phyloP scores from a whole-genome alignment of 2,329 filamentous ascomycete species.

The Zarea fungicola region DNA sequence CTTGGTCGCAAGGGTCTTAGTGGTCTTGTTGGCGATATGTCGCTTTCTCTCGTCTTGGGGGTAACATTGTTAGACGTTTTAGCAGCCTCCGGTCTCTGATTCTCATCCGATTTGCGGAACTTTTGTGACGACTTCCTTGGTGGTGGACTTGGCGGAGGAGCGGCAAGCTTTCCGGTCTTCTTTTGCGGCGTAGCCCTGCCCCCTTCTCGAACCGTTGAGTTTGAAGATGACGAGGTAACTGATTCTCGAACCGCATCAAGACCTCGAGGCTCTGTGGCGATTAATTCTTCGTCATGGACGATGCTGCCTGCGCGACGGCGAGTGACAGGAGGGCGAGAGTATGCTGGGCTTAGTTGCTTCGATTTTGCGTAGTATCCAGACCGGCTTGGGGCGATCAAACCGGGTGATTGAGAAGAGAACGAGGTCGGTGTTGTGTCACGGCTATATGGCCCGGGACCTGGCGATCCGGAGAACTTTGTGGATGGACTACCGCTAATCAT shows the following conservation, averaged over 20 bases:
- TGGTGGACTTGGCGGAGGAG: slow-evolving; percentile 54
- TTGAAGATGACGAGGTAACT: slow-evolving; percentile 66
- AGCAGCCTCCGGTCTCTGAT: slow-evolving; percentile 32
- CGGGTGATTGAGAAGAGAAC: slow-evolving; percentile 68
- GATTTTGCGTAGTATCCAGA: slow-evolving; percentile 38
- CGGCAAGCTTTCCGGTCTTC: slow-evolving; percentile 37
- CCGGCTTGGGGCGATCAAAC: slow-evolving; percentile 46
- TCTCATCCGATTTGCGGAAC: slow-evolving; percentile 31
- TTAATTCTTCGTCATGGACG: slow-evolving; percentile 44
- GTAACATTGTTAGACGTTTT: slow-evolving; percentile 21
- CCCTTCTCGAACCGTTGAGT: slow-evolving; percentile 58
- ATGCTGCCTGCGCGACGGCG: slow-evolving; percentile 52
- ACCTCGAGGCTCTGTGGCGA: slow-evolving; percentile 47
- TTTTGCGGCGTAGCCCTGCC: slow-evolving; percentile 39
- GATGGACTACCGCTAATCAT: slow-evolving; percentile 67
- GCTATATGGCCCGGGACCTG: slow-evolving; percentile 64
- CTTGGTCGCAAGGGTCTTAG: slow-evolving; percentile 48
- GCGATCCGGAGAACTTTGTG: slow-evolving; percentile 69
- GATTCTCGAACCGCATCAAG: slow-evolving; percentile 65
- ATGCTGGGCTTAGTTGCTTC: slow-evolving; percentile 50
- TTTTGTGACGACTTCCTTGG: slow-evolving; percentile 58
- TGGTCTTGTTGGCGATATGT: slow-evolving; percentile 18
- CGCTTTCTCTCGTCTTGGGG: slow-evolving; percentile 22
- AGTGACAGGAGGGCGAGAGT: slow-evolving; percentile 55
- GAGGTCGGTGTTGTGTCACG: slow-evolving; percentile 75